phyloP scores from a whole-genome alignment of 192 early-diverging fungal genomes.

The Gigaspora rosea region DNA sequence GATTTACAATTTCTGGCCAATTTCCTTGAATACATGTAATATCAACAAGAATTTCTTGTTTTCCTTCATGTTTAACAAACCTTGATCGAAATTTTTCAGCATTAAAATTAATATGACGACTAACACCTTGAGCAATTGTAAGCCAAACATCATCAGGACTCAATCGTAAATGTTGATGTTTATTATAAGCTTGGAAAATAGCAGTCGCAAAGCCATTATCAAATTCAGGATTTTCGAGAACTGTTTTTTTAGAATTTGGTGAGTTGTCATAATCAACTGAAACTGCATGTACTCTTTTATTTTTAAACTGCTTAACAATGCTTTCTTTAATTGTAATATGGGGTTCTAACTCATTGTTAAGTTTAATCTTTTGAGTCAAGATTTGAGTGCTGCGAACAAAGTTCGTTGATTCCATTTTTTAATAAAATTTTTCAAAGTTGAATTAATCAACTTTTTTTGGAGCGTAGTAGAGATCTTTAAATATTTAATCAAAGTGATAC shows the following conservation, averaged over 20 bases:
- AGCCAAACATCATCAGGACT: not conserved
- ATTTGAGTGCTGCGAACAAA: not conserved
- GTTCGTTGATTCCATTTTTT: not conserved
- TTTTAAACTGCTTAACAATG: not conserved
- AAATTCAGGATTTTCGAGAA: not conserved
- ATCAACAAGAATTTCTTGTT: too few relatives aligned
- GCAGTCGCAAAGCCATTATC: not conserved
- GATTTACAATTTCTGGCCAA: too few relatives aligned
- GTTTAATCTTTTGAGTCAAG: not conserved
- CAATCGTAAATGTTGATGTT: not conserved
- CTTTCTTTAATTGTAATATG: not conserved
- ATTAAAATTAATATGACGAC: not conserved
- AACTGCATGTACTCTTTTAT: not conserved
- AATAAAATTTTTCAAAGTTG: too few relatives aligned
- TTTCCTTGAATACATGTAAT: too few relatives aligned
- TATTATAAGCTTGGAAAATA: not conserved
- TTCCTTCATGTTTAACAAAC: not conserved
- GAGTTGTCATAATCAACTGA: not conserved
- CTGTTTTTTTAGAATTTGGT: not conserved
- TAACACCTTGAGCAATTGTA: not conserved
- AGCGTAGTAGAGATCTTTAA: too few relatives aligned
- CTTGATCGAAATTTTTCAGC: not conserved
- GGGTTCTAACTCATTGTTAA: not conserved
- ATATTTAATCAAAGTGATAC: too few relatives aligned
- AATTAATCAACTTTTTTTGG: too few relatives aligned